Conservation (phyloP, 1,139 yeast genomes). For the Zhuliangozyma blackwelliae region DNA sequence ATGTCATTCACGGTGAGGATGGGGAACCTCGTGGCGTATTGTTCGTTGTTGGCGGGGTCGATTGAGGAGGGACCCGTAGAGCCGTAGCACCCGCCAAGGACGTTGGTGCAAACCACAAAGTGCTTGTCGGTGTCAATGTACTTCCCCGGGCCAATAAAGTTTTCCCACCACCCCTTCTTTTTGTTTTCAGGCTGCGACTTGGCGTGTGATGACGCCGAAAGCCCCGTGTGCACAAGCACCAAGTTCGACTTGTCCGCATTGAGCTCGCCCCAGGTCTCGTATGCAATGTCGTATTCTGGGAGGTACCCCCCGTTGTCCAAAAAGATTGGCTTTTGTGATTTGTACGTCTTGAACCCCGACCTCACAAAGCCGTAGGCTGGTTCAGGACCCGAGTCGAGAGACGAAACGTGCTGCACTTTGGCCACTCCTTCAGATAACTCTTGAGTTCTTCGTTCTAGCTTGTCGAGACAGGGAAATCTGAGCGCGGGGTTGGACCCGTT, state of each 20-base stretch:
- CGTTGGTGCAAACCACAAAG: constrained; percentile 85
- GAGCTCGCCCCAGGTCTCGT: constrained; percentile 79
- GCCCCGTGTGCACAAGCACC: constrained; percentile 80
- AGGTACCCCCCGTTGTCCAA: constrained; percentile 80
- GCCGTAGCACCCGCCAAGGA: constrained; percentile 91
- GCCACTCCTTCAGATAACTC: constrained; percentile 27
- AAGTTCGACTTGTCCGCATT: constrained; percentile 64
- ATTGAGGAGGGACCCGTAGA: constrained; percentile 87
- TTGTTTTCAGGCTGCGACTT: constrained; percentile 69
- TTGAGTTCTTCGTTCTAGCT: constrained; percentile 57
- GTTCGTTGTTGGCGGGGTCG: constrained; percentile 63
- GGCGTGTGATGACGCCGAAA: constrained; percentile 95
- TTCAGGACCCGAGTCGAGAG: constrained; percentile 74
- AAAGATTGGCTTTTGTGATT: constrained; percentile 54
- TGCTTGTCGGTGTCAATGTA: constrained; percentile 77
- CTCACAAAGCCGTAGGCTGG: constrained; percentile 74
- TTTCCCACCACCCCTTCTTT: constrained; percentile 94
- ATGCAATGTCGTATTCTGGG: constrained; percentile 75
- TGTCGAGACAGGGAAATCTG: constrained; percentile 84
- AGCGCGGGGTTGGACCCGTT: constrained; percentile 54
- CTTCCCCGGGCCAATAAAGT: constrained; percentile 80
- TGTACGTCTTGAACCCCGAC: constrained; percentile 62
- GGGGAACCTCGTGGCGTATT: constrained; percentile 87
- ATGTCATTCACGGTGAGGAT: constrained; percentile 81
- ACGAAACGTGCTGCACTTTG: constrained; percentile 15